These are phyloP conservation scores for Penicillium sp. DNA, from an alignment of 2,329 filamentous ascomycete genomes.

Conservation along the genomic window DNA sequence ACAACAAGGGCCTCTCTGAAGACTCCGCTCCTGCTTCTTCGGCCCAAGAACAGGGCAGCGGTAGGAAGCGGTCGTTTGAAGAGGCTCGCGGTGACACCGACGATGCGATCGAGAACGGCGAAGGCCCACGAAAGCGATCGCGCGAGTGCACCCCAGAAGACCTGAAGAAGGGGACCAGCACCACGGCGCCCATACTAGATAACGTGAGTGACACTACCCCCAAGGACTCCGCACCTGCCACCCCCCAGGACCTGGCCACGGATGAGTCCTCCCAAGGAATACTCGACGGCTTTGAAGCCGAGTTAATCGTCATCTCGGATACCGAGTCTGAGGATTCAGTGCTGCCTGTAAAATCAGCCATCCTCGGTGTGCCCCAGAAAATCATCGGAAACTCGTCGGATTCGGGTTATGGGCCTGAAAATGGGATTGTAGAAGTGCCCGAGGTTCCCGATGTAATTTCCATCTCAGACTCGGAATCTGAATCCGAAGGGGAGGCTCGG, in stretches of 20 bases:
- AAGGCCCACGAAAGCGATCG: constrained; percentile 45
- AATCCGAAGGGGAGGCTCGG: background rate
- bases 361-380: background rate
- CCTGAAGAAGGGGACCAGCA: constrained; percentile 5
- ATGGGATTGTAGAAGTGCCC: background rate
- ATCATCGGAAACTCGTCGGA: background rate
- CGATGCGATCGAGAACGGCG: constrained; percentile 30
- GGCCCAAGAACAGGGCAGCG: constrained; percentile 25
- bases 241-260: constrained; percentile 6
- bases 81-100: constrained; percentile 31
- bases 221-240: constrained; percentile 1
- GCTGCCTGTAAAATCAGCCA: background rate
- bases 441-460: background rate
- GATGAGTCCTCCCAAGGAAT: constrained; percentile 5
- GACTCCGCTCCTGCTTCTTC: constrained; percentile 3
- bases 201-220: constrained; percentile 1
- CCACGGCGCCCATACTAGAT: background rate
- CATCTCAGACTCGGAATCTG: constrained; percentile 2
- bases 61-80: constrained; percentile 40
- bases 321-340: background rate
- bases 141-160: constrained; percentile 39
- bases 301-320: background rate
- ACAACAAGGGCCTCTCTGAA: constrained; percentile 6
- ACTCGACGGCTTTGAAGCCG: background rate
- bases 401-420: background rate